A percentile compares a stretch with the other conserved stretches of the same genome.
Conservation (phyloP, 345 rosid genomes). For the Anacardium occidentale region DNA sequence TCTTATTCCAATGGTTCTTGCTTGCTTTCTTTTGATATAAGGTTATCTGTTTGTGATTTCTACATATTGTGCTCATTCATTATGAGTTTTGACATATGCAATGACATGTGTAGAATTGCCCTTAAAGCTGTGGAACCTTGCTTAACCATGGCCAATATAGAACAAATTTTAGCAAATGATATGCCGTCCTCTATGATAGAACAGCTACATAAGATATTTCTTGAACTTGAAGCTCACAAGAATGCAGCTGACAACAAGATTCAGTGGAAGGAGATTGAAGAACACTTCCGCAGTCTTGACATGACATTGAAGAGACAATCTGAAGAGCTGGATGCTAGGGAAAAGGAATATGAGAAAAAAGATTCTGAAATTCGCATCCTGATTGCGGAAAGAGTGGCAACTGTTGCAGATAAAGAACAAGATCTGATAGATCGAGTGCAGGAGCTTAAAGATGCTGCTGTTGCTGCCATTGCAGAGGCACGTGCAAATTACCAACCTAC, state of each 20-base stretch:
- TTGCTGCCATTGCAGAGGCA: conserved; percentile 47
- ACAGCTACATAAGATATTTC: conserved; percentile 40
- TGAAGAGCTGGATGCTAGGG: conserved; percentile 49
- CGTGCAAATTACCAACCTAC: conserved; percentile 31
- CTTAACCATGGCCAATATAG: conserved; percentile 25
- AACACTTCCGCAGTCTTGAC: conserved; percentile 46
- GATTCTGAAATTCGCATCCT: conserved; percentile 36
- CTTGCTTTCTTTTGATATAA: too few relatives aligned
- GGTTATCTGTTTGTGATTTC: background rate
- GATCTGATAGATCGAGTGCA: conserved; percentile 53
- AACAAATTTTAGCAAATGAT: conserved; percentile 28
- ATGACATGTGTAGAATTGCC: conserved; percentile 18
- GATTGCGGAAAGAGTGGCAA: conserved; percentile 43
- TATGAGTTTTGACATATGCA: conserved; percentile 9
- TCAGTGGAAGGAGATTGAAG: conserved; percentile 52
- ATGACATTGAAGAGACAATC: conserved; percentile 33
- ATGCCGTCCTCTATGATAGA: conserved; percentile 36
- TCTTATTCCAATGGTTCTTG: background rate
- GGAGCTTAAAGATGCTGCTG: conserved; percentile 61
- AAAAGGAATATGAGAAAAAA: conserved; percentile 45
- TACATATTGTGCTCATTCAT: background rate
- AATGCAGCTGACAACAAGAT: conserved; percentile 31
- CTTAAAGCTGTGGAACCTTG: conserved; percentile 12
- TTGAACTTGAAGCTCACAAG: conserved; percentile 40
- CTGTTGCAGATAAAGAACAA: conserved; percentile 52